These are phyloP conservation scores for Pythium scleroteichum DNA, from an alignment of 352 stramenopile genomes.

Conservation along the genomic window DNA sequence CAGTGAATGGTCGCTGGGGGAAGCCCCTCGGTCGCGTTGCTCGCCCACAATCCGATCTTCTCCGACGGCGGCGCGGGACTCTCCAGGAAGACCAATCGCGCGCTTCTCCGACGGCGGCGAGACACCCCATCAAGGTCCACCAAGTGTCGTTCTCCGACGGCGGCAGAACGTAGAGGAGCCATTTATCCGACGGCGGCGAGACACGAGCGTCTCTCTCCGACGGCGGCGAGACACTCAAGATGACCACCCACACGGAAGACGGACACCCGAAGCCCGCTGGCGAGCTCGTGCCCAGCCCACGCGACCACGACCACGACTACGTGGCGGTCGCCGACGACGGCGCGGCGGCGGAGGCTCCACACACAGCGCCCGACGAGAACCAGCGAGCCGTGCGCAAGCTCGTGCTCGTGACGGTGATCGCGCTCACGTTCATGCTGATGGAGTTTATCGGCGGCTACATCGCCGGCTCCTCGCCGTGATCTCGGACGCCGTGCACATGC, in stretches of 20 bases:
- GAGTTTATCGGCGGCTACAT: slow-evolving; percentile 94
- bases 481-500: slow-evolving; percentile 78
- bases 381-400: slow-evolving; percentile 44
- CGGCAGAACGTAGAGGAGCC: slow-evolving; percentile 7
- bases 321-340: neutral
- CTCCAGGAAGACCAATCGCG: no score
- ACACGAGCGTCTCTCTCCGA: neutral
- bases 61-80: slow-evolving; percentile 1
- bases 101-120: slow-evolving; percentile 1
- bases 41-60: slow-evolving; percentile 1
- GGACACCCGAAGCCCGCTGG: neutral
- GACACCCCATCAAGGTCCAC: neutral
- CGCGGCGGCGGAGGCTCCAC: neutral
- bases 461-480: slow-evolving; percentile 95
- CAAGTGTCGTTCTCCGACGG: slow-evolving; percentile 8
- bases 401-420: slow-evolving; percentile 70
- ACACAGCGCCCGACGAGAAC: neutral
- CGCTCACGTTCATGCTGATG: slow-evolving; percentile 94
- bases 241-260: neutral
- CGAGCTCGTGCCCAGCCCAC: neutral
- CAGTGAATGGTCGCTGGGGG: neutral
- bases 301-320: neutral
- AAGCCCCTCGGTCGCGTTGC: neutral
- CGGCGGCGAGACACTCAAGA: neutral
- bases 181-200: slow-evolving; percentile 8